Base-by-base conservation (phyloP, 1,139 yeast species). In the Neolecta irregularis region DNA sequence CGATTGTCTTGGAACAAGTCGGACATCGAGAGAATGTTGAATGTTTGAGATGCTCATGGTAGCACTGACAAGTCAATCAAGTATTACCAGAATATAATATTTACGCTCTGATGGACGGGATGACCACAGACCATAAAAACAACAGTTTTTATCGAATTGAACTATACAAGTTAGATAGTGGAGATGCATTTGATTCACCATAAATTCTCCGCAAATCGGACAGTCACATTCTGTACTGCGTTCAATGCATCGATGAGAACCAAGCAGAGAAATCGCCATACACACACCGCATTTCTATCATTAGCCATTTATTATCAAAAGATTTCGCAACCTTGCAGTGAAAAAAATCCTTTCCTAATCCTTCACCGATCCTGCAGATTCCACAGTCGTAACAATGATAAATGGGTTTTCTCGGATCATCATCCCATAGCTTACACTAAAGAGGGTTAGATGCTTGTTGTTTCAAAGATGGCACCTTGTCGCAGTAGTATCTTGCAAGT, bases 41-140 rank as follows among this genome's bases (percentile, higher is more conserved):
- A 28, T 35, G 81, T 46, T 72, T 67, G 13, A 81, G 70, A 52
- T 78, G 72, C 46, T 79, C 88, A 41, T 74, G 74, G 52, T 74
- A 83, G 53, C 96, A 85, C n/a, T n/a, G n/a, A n/a, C n/a, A n/a
- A n/a, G n/a, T n/a, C n/a, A n/a, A n/a, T n/a, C n/a, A n/a, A n/a
- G n/a, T n/a, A n/a, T n/a, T n/a, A n/a, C n/a, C n/a, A n/a, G n/a
- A n/a, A n/a, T n/a, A n/a, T n/a, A n/a, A n/a, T n/a, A n/a, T n/a
- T n/a, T n/a, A n/a, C n/a, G 23, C 57, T 53, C 51, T 81, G 83
- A 56, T 85, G 96, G 42, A 85, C 83, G 33, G 93, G 80, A 56
- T 85, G 96, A 3, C 95, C 95, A 56, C 96, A 85, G 34, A 71
- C 68, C 94, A 85, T 81, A 54, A 83, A 81, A 12, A 81, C 92